phyloP scores from a whole-genome alignment of 2,329 filamentous ascomycete genomes.

The Hysterium pulicare region DNA sequence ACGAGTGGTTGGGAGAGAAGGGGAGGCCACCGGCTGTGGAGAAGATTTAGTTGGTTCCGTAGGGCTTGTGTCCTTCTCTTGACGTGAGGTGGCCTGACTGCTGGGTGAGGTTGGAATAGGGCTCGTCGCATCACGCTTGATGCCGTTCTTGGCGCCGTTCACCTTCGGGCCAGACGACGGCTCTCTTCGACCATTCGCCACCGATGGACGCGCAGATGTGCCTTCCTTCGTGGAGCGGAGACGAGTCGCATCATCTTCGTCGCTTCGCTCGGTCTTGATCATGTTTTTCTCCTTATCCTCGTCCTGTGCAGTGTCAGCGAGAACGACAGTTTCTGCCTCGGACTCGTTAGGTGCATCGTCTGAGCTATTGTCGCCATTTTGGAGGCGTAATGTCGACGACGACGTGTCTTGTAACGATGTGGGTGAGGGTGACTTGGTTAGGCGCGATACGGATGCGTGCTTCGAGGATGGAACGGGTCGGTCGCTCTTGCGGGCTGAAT shows the following conservation, averaged over 20 bases:
- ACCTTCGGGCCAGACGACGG: conserved; percentile 20
- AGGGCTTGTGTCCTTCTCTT: conserved; percentile 34
- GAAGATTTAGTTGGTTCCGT: conserved; percentile 26
- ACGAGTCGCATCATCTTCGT: conserved; percentile 24
- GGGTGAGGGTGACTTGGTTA: conserved; percentile 14
- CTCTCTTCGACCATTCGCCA: conserved; percentile 22
- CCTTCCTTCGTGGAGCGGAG: conserved; percentile 28
- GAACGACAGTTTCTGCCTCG: conserved; percentile 50
- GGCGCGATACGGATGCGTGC: conserved; percentile 5
- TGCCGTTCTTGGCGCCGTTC: conserved; percentile 28
- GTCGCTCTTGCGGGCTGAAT: conserved; percentile 11
- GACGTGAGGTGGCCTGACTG: conserved; percentile 30
- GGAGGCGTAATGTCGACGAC: conserved; percentile 8
- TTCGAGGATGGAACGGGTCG: conserved; percentile 12
- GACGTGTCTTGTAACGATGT: conserved; percentile 13
- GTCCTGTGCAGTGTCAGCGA: conserved; percentile 35
- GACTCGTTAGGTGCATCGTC: conserved; percentile 43
- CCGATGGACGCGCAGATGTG: conserved; percentile 21
- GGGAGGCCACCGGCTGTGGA: conserved; percentile 22
- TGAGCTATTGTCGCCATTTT: conserved; percentile 24
- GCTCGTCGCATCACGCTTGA: conserved; percentile 30
- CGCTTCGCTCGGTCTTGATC: conserved; percentile 39
- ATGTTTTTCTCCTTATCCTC: conserved; percentile 38
- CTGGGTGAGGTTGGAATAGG: conserved; percentile 33
- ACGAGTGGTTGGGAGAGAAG: conserved; percentile 23